A percentile compares a stretch with the other conserved stretches of the same genome.
phyloP scores from a whole-genome alignment of 768 basidiomycete species.

The Rhodosporidiobolus sp. region DNA sequence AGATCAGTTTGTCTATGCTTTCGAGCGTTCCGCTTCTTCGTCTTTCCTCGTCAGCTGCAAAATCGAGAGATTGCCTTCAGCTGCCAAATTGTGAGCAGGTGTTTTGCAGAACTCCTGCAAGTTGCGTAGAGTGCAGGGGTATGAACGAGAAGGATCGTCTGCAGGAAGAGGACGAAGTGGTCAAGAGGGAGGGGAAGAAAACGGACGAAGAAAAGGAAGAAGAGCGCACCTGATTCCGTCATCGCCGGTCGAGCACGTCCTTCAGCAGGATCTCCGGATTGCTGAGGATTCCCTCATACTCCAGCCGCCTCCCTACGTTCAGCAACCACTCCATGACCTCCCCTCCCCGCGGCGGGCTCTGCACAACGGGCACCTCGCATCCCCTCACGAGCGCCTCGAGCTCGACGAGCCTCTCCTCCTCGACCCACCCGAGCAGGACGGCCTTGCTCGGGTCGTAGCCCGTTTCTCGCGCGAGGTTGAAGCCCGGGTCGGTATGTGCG shows the following conservation, averaged over 20 bases:
- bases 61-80: neutral
- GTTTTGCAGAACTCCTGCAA: neutral
- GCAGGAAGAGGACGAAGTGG: neutral
- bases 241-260: conserved; percentile 17
- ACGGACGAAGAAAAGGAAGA: no score
- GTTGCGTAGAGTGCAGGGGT: no score
- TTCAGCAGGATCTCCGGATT: conserved; percentile 30
- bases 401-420: conserved; percentile 28
- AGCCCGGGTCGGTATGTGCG: conserved; percentile 27
- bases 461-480: conserved; percentile 26
- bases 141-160: no score
- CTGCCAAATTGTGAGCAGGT: no score
- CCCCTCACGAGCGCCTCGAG: conserved; percentile 24
- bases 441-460: conserved; percentile 27
- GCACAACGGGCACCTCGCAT: conserved; percentile 17
- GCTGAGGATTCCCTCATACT: conserved; percentile 31
- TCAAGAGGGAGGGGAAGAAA: neutral
- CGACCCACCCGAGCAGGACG: conserved; percentile 37
- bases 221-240: neutral
- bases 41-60: no score
- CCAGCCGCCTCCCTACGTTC: conserved; percentile 19
- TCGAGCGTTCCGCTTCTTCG: no score
- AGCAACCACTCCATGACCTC: conserved; percentile 34
- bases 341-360: conserved; percentile 9
- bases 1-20: no score